Base-by-base conservation (phyloP, 306 rosid genomes). In the Comarum palustre region DNA sequence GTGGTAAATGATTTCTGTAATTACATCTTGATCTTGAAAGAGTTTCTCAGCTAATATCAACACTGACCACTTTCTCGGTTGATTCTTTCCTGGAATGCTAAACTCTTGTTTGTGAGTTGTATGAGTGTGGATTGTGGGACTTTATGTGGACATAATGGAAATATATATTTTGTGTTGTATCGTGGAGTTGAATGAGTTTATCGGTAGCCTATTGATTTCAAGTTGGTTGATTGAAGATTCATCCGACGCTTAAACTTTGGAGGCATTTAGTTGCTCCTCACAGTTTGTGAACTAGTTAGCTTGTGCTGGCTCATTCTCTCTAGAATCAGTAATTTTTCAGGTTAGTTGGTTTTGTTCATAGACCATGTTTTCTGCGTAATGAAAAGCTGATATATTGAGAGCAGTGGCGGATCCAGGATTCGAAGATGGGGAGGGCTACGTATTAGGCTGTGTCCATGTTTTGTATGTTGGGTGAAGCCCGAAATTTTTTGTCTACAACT, bases 241-340 rank as follows among this genome's bases (percentile, higher is more conserved):
- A n/a, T n/a, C 22, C 27, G 41, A 66, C 59, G 34, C 31, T 19
- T 11, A 20, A 22, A 45, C 16, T 55, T 31, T 10, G 38, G 55
- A 72, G 48, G 74, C 9, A 25, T 73, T 36, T 24, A n/a, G 20
- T 73, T 42, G 65, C 74, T 27, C n/a, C 36, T 78, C 38, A 25
- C 55, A 57, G 36, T 34, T 62, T 79, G 47, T 51, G 12, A 16
- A 65, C n/a, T n/a, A 13, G 48, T 46, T 66, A 24, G 1, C 68
- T n/a, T 75, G 36, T 75, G 42, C 59, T 29, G 66, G 61, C 19
- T 65, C n/a, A 32, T 32, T 19, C 63, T 52, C 9, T 54, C 27
- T 71, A 36, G 71, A 62, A 13, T 17, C 10, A 32, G 39, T 69
- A 1, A 55, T 71, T 36, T 52, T 71, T 24, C 51, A 54, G 27